Base-by-base conservation (phyloP, 345 rosid species). In the Eucalyptus viminalis region DNA sequence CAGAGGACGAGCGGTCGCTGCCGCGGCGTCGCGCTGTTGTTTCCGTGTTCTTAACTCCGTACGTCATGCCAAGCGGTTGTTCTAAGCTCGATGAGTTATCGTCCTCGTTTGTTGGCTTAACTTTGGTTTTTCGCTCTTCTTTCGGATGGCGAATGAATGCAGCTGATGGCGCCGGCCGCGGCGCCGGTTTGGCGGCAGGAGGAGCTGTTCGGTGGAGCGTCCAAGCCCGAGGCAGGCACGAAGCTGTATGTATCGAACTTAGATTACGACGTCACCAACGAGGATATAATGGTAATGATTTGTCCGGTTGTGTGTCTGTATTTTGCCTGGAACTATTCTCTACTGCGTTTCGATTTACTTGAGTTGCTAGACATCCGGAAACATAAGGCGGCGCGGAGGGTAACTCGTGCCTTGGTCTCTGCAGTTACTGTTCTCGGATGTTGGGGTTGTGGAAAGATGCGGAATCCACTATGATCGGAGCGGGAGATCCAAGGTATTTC, bases 401-500 rank as follows among this genome's bases (percentile, higher is more conserved):
- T 49, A 86, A 76, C 7, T 16, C 49, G 29, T 50, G 60, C 65
- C 16, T 11, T 54, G 72, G 43, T 88, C 49, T 90, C 86, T 90
- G 90, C 92, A 95, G 97, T 90, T 91, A 34, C 92, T 95, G 86
- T 95, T 95, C 86, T 92, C 95, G 62, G 93, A 91, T 89, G 94
- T 93, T 80, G 95, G 96, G 69, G 93, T 92, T 47, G 80, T 95
- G 94, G 92, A 92, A 91, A 91, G 91, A 89, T 90, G 90, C 86
- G 86, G 94, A 7, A 87, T 95, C 90, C 94, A 94, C 89, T 95
- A 94, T 87, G 95, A 95, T 80, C 92, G 86, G 89, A 93, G 93
- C 58, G 96, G 97, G 90, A 94, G 95, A 92, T 92, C 96, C 54
- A 95, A 93, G 96, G 96, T 95, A 93, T 65, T 88, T 89, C 86